Base-by-base conservation (phyloP, 2,329 filamentous ascomycete genomes). In the Aspergillus transmontanensis region DNA sequence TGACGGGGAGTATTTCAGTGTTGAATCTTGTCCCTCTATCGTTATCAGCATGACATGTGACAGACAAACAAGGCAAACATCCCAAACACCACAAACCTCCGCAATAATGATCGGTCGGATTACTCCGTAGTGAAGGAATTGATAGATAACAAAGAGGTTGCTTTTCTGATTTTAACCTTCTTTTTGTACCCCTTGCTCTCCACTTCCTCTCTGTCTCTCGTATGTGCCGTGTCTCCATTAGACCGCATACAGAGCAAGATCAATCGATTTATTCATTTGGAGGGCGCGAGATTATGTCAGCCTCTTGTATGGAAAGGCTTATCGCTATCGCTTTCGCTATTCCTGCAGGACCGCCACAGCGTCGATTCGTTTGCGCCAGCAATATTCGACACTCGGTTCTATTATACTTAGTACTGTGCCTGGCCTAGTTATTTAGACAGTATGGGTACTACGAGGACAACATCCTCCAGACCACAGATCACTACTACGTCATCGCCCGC, bases 31-130 rank as follows among this genome's bases (percentile, higher is more conserved):
- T 46, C 43, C 16, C 21, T 23, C 10, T 59, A 60, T 66, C 61
- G 57, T 66, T 63, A 66, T 69, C 61, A 30, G 36, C 41, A 46
- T n/a, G 39, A 36, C 23, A 58, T 65, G 41, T 30, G n/a, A 28
- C 39, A 36, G 43, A 58, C 71, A 72, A 66, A 70, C 65, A 43
- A 16, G 21, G 46, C 72, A 75, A 73, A 74, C 62, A 16, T 19
- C 53, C 53, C 71, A 71, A 74, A 73, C 64, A 30, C 0, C 51
- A 12, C 72, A 73, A 73, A 73, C 72, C 69, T 71, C 66, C 69
- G 32, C 63, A 36, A 36, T 36, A 62, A 62, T 60, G 45, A 41
- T 39, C 14, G 16, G 30, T 16, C 32, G 14, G 34, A 16, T 36
- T 28, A 6, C 26, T 7, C 26, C 5, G 26, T 6, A 36, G 34